Base-by-base conservation (phyloP, 768 basidiomycete genomes). In the Holtermannia corniformis region DNA sequence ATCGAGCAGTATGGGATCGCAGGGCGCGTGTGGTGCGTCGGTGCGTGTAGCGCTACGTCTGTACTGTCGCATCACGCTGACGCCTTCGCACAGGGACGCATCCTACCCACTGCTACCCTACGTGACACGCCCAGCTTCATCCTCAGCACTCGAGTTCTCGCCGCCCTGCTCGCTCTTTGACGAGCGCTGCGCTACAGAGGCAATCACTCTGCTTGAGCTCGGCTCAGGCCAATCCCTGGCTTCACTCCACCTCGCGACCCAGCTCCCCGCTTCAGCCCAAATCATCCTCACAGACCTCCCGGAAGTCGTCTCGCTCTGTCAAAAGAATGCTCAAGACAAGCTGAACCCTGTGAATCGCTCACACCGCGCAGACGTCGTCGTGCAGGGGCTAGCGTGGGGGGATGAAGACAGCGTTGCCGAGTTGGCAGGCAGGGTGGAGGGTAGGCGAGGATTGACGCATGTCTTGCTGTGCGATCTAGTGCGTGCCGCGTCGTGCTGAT, bases 401-500 rank as follows among this genome's bases (percentile, higher is more conserved):
- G 77, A 77, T 53, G 49, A 58, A 0, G 61, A 72, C 14, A 77
- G 84, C 56, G n/a, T n/a, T n/a, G n/a, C n/a, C n/a, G n/a, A n/a
- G n/a, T n/a, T n/a, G n/a, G n/a, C n/a, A n/a, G 78, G 74, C 2
- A 37, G 46, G 12, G 19, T 57, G 25, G 5, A 13, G 26, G 21
- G 20, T 20, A 58, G 47, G 19, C 45, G 54, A 16, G 57, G 58
- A 28, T 54, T 72, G 41, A 70, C 82, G 1, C 85, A 87, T 63
- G 78, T 91, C 43, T 68, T 89, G 20, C 86, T 87, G 71, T 89
- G 88, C 66, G 87, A 90, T 72, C 77, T 91, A 50, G 87, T 87
- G 73, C 65, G 82, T 77, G 40, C 22, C n/a, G 14, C 5, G n/a
- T 7, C 4, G 23, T 5, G 24, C 26, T 5, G 13, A 3, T 47